Percentiles rank a stretch among this genome's conserved stretches.
These are phyloP conservation scores for Xylaria cubensis DNA, from an alignment of 495 filamentous ascomycete species.

Conservation along the genomic window DNA sequence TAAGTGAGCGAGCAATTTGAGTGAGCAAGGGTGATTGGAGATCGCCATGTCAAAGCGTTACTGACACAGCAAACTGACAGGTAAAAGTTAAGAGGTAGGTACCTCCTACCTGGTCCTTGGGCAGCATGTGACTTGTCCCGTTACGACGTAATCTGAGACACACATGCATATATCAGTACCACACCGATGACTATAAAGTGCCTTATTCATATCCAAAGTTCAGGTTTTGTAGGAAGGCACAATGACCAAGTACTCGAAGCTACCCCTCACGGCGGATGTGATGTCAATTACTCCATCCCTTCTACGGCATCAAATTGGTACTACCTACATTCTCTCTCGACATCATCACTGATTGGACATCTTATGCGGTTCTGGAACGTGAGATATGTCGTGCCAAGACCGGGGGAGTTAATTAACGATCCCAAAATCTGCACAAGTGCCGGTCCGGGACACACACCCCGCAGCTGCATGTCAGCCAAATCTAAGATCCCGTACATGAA, in stretches of 20 bases:
- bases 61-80: too few relatives aligned
- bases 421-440: background rate
- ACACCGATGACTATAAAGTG: background rate
- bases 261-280: background rate
- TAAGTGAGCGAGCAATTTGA: background rate
- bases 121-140: too few relatives aligned
- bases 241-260: background rate
- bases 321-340: background rate
- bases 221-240: background rate
- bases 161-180: background rate
- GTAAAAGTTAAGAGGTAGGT: background rate
- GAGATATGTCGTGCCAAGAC: background rate
- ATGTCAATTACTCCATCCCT: background rate
- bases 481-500: background rate
- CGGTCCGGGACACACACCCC: background rate
- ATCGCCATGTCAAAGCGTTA: too few relatives aligned
- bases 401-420: background rate
- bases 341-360: background rate
- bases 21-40: too few relatives aligned
- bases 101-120: too few relatives aligned
- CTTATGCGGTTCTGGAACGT: background rate
- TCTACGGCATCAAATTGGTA: background rate
- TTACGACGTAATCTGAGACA: background rate
- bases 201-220: background rate
- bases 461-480: constrained; percentile 8